Percentiles rank a stretch among this genome's conserved stretches.
Evolutionary conservation across 1,139 yeast genomes (phyloP).

Genomic region (Lodderomyces elongisporus): DNA sequence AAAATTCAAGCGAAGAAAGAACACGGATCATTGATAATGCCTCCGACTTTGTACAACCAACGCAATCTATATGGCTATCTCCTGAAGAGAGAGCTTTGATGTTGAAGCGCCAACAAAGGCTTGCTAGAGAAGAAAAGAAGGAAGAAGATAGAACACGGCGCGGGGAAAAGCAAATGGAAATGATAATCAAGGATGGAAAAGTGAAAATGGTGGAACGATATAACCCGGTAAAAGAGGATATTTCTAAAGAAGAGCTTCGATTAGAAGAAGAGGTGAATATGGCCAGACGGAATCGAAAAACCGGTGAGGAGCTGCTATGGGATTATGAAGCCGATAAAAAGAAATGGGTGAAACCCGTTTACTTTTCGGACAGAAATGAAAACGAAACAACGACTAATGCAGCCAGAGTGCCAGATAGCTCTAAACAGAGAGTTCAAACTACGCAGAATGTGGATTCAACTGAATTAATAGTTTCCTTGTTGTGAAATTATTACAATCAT

Average conservation of each 20-base stretch:
- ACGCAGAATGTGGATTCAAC: conserved; percentile 7
- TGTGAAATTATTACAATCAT: too few relatives aligned
- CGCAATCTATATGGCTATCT: conserved; percentile 72
- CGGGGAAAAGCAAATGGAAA: conserved; percentile 68
- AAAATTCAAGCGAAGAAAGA: conserved; percentile 82
- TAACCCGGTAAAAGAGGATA: conserved; percentile 16
- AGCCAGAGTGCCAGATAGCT: not conserved
- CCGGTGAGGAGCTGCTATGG: conserved; percentile 35
- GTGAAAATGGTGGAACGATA: conserved; percentile 50
- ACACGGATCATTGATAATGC: conserved; percentile 92
- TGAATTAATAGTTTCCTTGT: conserved; percentile 12
- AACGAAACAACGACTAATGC: not conserved
- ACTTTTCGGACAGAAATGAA: conserved; percentile 15
- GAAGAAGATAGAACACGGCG: conserved; percentile 62
- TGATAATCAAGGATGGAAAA: conserved; percentile 79
- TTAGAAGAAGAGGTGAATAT: conserved; percentile 24
- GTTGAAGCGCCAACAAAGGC: conserved; percentile 74
- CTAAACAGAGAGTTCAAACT: conserved; percentile 1
- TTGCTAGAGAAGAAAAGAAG: conserved; percentile 56
- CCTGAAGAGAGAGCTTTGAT: conserved; percentile 83
- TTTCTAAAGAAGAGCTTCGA: conserved; percentile 22
- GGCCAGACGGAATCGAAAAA: conserved; percentile 11
- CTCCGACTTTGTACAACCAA: conserved; percentile 70
- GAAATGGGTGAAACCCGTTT: conserved; percentile 51
- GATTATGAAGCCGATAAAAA: conserved; percentile 49